phyloP scores from a whole-genome alignment of 2,329 filamentous ascomycete genomes.

The Proliferodiscus dingleyae region DNA sequence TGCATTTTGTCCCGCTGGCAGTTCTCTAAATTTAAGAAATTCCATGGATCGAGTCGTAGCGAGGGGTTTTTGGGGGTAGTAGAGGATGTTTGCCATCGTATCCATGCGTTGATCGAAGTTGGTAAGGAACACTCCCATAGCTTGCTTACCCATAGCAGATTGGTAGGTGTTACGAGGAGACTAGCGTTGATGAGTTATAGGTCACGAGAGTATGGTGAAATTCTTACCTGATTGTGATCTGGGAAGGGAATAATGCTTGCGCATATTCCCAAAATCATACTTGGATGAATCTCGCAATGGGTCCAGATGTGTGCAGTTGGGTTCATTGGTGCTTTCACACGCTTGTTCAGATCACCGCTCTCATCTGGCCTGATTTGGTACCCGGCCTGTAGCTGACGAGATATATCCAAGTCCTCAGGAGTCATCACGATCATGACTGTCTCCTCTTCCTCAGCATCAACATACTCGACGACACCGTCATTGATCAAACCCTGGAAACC shows the following conservation, averaged over 20 bases:
- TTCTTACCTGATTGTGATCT: conserved; percentile 82
- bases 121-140: conserved; percentile 97
- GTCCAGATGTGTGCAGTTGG: conserved; percentile 88
- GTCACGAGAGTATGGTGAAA: conserved; percentile 3
- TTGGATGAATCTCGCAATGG: conserved; percentile 98
- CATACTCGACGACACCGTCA: conserved; percentile 85
- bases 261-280: conserved; percentile 97
- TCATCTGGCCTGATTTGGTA: conserved; percentile 57
- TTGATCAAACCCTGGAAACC: conserved; percentile 86
- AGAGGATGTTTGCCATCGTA: conserved; percentile 98
- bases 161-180: conserved; percentile 99
- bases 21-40: conserved; percentile 94
- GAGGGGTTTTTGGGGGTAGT: conserved; percentile 96
- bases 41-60: conserved; percentile 98
- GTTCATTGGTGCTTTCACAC: conserved; percentile 84
- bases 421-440: conserved; percentile 99
- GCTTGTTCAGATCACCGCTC: conserved; percentile 69
- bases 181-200: conserved; percentile 42
- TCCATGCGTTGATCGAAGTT: conserved; percentile 98
- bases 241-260: conserved; percentile 99
- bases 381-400: conserved; percentile 64
- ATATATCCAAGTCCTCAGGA: conserved; percentile 84
- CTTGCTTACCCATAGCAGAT: conserved; percentile 99
- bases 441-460: conserved; percentile 97
- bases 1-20: conserved; percentile 94